Percentiles rank a stretch among this genome's conserved stretches.
Evolutionary conservation across 495 filamentous ascomycete genomes (phyloP).

Genomic region (Usnea hakonensis): DNA sequence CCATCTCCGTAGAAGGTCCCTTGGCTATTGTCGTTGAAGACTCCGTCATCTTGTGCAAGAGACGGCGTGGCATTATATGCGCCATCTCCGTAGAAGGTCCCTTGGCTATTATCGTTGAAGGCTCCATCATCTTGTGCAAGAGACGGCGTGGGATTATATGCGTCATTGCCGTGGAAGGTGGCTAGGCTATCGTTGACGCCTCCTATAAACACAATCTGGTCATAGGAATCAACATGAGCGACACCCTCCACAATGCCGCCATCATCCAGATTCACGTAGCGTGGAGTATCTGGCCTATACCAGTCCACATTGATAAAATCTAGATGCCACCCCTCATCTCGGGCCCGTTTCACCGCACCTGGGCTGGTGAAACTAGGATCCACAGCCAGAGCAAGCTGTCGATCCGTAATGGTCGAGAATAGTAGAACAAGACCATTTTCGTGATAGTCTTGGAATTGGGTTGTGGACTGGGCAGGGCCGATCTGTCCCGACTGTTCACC

Average conservation of each 20-base stretch:
- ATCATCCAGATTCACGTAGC: neutral
- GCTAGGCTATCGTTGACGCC: neutral
- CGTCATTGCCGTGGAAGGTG: neutral
- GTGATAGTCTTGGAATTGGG: neutral
- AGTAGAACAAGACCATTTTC: neutral
- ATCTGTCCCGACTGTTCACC: neutral
- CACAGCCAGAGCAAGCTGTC: neutral
- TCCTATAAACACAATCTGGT: neutral
- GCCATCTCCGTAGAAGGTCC: too few species aligned
- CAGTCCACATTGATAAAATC: neutral
- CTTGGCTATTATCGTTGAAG: too few species aligned
- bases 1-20: too few species aligned
- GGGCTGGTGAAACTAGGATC: neutral
- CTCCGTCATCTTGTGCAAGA: too few species aligned
- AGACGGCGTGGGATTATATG: too few species aligned
- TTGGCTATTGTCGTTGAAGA: too few species aligned
- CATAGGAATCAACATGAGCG: neutral
- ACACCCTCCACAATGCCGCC: neutral
- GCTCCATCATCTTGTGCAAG: too few species aligned
- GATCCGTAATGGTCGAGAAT: neutral
- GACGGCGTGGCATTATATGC: too few species aligned
- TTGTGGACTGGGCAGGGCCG: neutral
- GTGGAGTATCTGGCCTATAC: neutral
- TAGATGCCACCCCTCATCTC: neutral
- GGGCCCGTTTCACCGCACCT: neutral